These are phyloP conservation scores for Phaeosphaeria sp. DNA, from an alignment of 2,329 filamentous ascomycete genomes.

Conservation along the genomic window DNA sequence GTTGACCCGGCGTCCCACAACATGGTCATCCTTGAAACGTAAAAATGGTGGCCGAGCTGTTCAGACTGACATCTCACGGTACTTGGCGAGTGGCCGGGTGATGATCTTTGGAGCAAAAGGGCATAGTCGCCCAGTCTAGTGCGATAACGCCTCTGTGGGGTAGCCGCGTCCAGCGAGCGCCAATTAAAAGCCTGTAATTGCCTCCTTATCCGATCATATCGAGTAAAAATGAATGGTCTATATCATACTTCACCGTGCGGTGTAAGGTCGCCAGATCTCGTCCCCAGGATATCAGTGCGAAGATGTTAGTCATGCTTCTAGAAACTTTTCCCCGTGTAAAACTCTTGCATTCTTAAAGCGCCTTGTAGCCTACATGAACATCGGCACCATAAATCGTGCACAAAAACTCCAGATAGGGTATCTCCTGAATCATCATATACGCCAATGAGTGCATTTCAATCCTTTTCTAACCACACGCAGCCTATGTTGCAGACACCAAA, in stretches of 20 bases:
- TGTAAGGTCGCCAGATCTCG: background rate
- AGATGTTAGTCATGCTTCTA: background rate
- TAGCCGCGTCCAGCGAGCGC: constrained; percentile 14
- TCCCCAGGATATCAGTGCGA: background rate
- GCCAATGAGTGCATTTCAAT: background rate
- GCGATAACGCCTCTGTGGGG: constrained; percentile 36
- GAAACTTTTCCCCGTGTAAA: background rate
- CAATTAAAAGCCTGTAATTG: constrained; percentile 19
- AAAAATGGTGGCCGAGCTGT: background rate
- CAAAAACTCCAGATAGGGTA: background rate
- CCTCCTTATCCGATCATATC: constrained; percentile 38
- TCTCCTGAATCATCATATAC: background rate
- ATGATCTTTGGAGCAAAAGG: background rate
- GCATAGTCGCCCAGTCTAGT: background rate
- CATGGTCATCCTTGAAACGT: background rate
- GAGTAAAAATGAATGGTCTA: constrained; percentile 29
- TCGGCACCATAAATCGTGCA: background rate
- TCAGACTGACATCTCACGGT: background rate
- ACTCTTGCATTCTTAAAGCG: background rate
- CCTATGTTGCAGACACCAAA: constrained; percentile 37
- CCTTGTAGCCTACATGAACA: background rate
- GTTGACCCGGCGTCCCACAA: constrained; percentile 8
- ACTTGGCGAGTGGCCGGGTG: constrained; percentile 15
- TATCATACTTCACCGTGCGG: constrained; percentile 15
- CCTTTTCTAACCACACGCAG: background rate